These are phyloP conservation scores for Mercurialis annua DNA, from an alignment of 345 rosid species.

Conservation along the genomic window DNA sequence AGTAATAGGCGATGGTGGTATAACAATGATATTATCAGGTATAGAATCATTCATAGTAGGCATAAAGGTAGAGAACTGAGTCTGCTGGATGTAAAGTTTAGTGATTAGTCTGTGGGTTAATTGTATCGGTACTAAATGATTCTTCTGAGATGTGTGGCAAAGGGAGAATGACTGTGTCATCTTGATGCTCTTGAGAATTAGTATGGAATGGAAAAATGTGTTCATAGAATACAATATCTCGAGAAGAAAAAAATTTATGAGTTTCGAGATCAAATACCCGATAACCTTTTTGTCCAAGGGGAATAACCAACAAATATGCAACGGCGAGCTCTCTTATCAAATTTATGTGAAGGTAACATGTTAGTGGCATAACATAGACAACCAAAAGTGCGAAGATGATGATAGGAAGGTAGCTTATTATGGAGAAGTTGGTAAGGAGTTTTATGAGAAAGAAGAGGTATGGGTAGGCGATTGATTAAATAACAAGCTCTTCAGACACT, in stretches of 20 bases:
- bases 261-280: background rate
- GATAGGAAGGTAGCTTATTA: background rate
- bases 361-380: background rate
- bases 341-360: background rate
- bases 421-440: background rate
- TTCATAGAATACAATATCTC: background rate
- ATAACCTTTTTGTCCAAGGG: background rate
- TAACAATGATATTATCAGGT: background rate
- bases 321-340: background rate
- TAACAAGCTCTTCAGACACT: background rate
- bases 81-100: background rate
- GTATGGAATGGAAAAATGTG: background rate
- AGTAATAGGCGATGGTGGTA: background rate
- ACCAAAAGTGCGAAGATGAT: background rate
- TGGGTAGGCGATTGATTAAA: background rate
- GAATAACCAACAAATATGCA: background rate
- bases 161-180: background rate
- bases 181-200: background rate
- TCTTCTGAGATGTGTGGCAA: background rate
- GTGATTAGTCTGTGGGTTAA: background rate
- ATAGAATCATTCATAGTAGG: background rate
- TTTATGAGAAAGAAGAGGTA: background rate
- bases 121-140: background rate
- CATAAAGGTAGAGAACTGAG: too few species aligned
- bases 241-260: background rate